Evolutionary conservation across 257 asterid species (phyloP), one percentile per base, ranked within the genome.

Genomic region (Salvia splendens): DNA sequence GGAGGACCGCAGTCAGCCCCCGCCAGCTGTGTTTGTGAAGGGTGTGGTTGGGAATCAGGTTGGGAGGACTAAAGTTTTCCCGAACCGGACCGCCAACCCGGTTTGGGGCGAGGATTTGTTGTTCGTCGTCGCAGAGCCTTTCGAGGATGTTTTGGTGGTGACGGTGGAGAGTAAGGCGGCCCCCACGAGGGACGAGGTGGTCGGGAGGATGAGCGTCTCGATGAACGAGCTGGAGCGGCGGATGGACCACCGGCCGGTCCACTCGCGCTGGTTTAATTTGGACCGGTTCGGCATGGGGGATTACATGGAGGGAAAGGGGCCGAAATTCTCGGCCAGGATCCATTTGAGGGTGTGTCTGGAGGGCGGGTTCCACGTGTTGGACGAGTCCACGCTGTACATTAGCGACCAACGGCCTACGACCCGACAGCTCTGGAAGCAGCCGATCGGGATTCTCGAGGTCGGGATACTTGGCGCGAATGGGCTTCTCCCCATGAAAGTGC

Each of bases 321-420:
- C 11, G 40, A 88, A 81, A 43, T 88, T 86, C 58, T 80, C 96
- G 3, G 82, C 94, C 0, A 78, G 94, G 75, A 61, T 88, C 61
- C 94, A 86, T 64, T 65, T 88, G 14, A 58, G 96, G 47, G 89
- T 67, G 3, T 77, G 92, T 52, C 85, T 88, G 16, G 95, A 88
- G 36, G 95, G 95, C 4, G 95, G 83, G 0, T 88, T 85, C 72
- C 95, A 88, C 30, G 95, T 88, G 9, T 60, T 88, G 20, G 95
- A 88, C 43, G 95, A 88, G 60, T 88, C 95, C 12, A 88, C 95
- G 4, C 54, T 80, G 85, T 85, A 85, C 41, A 88, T 83, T 8
- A 88, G 95, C 8, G 95, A 88, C 30, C 86, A 80, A n/a, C 70
- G 90, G 67, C 95, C 94, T 8, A 88, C 96, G 1, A 89, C 94